A percentile compares a stretch with the other conserved stretches of the same genome.
These are phyloP conservation scores for Kodamaea neixiangensis DNA, from an alignment of 805 yeast genomes.

Conservation along the genomic window DNA sequence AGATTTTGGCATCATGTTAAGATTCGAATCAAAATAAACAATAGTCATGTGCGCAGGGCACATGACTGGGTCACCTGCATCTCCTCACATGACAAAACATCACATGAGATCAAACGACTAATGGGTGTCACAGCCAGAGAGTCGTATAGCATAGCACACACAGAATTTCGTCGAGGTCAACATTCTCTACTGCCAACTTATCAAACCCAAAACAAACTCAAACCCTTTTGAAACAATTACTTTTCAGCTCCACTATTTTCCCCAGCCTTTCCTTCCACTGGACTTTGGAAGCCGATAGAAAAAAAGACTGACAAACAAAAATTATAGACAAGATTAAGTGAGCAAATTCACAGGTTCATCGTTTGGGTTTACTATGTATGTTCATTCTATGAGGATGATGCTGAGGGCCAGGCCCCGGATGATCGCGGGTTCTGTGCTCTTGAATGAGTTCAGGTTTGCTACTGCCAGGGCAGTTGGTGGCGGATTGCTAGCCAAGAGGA, in stretches of 20 bases:
- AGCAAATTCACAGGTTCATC: neutral
- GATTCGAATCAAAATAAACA: neutral
- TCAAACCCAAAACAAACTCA: neutral
- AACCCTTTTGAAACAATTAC: neutral
- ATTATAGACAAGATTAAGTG: neutral
- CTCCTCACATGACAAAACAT: neutral
- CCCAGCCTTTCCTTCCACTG: neutral
- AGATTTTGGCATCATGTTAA: neutral
- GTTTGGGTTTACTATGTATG: neutral
- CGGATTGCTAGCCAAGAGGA: neutral
- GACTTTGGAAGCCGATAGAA: neutral
- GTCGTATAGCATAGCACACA: neutral
- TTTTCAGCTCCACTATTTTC: neutral
- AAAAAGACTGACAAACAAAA: slow-evolving; percentile 2
- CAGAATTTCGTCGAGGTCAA: too few relatives aligned
- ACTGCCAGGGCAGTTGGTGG: neutral
- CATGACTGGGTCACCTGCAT: neutral
- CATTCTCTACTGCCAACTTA: too few relatives aligned
- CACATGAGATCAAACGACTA: too few relatives aligned
- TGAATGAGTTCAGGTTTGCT: neutral
- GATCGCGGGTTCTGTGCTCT: neutral
- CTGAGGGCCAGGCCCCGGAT: neutral
- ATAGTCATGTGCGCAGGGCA: neutral
- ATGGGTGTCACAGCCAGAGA: too few relatives aligned
- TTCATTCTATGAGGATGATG: slow-evolving; percentile 1